Conservation (phyloP, 208 protist genomes). For the Zelonia costaricensis region DNA sequence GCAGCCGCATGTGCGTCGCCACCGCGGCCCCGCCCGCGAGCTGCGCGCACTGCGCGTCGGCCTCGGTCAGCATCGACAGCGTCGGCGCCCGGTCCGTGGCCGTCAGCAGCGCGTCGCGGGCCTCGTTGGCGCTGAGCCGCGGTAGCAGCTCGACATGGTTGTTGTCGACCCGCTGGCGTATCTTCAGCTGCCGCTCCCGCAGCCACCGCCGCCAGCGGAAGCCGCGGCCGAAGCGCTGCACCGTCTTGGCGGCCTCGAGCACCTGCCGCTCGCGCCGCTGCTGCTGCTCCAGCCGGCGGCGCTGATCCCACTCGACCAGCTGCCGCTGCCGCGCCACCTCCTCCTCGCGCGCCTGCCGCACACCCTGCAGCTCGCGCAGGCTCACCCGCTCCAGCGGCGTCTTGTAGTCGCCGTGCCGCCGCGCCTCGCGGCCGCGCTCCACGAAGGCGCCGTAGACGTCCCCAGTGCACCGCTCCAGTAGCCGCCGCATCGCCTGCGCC, state of each 20-base stretch:
- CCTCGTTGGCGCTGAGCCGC: background rate
- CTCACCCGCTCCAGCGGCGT: constrained; percentile 56
- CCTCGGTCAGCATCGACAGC: background rate
- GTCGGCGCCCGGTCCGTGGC: background rate
- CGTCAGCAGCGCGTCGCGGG: background rate
- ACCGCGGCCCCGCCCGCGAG: constrained; percentile 15
- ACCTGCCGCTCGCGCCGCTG: constrained; percentile 31
- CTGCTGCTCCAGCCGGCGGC: constrained; percentile 37
- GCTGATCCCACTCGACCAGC: constrained; percentile 18
- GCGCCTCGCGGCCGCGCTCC: constrained; percentile 23
- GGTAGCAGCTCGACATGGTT: constrained; percentile 27
- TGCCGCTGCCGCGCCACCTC: constrained; percentile 22
- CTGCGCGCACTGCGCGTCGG: constrained; percentile 14
- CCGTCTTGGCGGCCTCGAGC: constrained; percentile 39
- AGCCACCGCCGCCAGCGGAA: constrained; percentile 41
- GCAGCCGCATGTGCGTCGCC: constrained; percentile 26
- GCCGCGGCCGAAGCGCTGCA: constrained; percentile 61
- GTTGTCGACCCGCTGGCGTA: constrained; percentile 15
- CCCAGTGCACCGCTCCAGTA: constrained; percentile 33
- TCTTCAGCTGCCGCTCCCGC: constrained; percentile 17
- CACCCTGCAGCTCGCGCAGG: constrained; percentile 37
- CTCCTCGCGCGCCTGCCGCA: constrained; percentile 29
- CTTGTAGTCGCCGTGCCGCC: constrained; percentile 37
- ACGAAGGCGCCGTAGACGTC: constrained; percentile 38
- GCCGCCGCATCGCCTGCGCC: constrained; percentile 4